Conservation (phyloP, 805 yeast genomes). For the Saitoella complicata region DNA sequence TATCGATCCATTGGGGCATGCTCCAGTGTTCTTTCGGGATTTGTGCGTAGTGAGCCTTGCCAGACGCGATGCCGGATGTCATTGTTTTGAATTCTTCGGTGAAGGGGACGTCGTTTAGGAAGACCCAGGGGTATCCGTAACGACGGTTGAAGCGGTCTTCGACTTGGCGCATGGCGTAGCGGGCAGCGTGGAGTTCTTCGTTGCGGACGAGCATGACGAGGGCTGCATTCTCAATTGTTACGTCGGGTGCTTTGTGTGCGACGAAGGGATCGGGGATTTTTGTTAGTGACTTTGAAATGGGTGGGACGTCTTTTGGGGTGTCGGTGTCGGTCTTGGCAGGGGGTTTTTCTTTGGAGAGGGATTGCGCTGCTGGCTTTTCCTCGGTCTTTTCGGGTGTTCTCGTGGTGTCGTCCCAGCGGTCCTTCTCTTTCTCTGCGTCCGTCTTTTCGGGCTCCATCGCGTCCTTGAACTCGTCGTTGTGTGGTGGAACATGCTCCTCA, state of each 20-base stretch:
- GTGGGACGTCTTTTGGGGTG: no score
- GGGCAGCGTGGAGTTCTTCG: conserved; percentile 39
- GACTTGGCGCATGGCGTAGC: conserved; percentile 39
- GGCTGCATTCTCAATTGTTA: conserved; percentile 33
- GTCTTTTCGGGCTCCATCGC: no score
- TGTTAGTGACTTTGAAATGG: no score
- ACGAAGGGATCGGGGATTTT: no score
- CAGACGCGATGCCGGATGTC: conserved; percentile 55
- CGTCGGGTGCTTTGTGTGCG: conserved; percentile 6
- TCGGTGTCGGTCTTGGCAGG: no score
- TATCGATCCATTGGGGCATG: conserved; percentile 70
- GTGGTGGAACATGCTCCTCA: no score
- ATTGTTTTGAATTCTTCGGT: conserved; percentile 60
- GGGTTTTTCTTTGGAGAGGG: no score
- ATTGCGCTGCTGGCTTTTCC: no score
- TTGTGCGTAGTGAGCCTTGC: conserved; percentile 52
- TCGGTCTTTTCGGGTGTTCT: no score
- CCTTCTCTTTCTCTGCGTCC: no score
- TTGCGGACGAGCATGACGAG: conserved; percentile 58
- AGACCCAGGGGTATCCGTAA: conserved; percentile 87
- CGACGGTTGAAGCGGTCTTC: conserved; percentile 80
- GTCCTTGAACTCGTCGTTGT: no score
- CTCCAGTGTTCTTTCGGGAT: conserved; percentile 82
- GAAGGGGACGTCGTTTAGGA: conserved; percentile 76
- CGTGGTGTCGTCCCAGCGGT: no score